Conservation (phyloP, 371 early-diverging fungal genomes). For the Rhizopus sp. region DNA sequence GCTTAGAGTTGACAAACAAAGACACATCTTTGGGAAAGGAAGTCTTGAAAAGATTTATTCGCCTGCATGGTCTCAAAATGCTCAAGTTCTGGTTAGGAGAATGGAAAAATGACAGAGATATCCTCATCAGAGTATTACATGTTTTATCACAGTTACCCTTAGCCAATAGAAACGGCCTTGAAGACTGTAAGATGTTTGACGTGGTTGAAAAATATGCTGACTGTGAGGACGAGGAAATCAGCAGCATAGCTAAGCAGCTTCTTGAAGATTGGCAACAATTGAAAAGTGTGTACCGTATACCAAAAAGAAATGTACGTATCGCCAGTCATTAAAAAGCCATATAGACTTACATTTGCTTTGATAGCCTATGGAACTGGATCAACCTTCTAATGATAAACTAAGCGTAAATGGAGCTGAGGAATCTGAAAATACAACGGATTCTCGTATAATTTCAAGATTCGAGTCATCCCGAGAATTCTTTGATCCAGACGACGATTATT, state of each 20-base stretch:
- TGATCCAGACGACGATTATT: slow-evolving; percentile 43
- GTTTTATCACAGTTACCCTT: slow-evolving; percentile 64
- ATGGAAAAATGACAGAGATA: slow-evolving; percentile 45
- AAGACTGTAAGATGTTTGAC: slow-evolving; percentile 60
- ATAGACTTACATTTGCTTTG: not conserved
- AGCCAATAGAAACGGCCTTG: slow-evolving; percentile 67
- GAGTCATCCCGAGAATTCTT: slow-evolving; percentile 38
- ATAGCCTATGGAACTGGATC: not conserved
- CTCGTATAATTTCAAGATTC: slow-evolving; percentile 6
- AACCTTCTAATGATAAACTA: not conserved
- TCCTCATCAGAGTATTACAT: slow-evolving; percentile 38
- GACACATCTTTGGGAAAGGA: slow-evolving; percentile 37
- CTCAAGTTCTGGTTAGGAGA: slow-evolving; percentile 53
- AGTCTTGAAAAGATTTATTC: slow-evolving; percentile 41
- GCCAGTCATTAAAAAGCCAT: not conserved
- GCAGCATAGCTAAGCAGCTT: slow-evolving; percentile 36
- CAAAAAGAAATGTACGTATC: slow-evolving; percentile 35
- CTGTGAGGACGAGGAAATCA: slow-evolving; percentile 44
- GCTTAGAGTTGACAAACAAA: slow-evolving; percentile 38
- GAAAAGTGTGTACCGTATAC: slow-evolving; percentile 58
- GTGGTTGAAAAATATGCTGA: slow-evolving; percentile 46
- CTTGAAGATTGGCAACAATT: slow-evolving; percentile 52
- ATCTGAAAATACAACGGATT: not conserved
- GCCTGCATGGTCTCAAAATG: slow-evolving; percentile 51
- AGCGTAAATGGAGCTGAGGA: not conserved